Evolutionary conservation across 2,329 filamentous ascomycete genomes (phyloP), one percentile per base, ranked within the genome.

Genomic region (Pseudogymnoascus sp.): DNA sequence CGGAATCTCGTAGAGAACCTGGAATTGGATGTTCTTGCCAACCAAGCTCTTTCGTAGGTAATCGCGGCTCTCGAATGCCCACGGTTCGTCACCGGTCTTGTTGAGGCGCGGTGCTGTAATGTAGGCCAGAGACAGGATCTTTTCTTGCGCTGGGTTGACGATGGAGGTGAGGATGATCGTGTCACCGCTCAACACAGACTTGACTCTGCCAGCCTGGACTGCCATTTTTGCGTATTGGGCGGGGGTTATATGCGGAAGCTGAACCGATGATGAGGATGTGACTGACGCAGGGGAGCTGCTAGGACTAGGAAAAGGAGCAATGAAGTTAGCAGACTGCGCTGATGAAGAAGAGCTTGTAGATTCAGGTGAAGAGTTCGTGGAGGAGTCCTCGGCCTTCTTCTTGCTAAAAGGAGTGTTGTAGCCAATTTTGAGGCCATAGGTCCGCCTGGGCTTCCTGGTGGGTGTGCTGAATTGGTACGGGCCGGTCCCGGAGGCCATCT

Each of bases 31-130:
- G 28, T 88, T 84, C 77, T 96, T 96, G 73, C 93, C 93, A 63
- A 97, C 89, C 42, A 89, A 83, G 61, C 93, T 81, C 69, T 89
- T 87, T 72, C 95, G 89, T 66, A 99, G 84, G 75, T 90, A 95
- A 77, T 99, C 95, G 73, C 95, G 91, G 65, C 95, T 96, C 77
- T 95, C 89, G 77, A 97, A 99, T 64, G 91, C 92, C 73, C 89
- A 96, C 38, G 89, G 87, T 83, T 97, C 93, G 72, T 97, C 93
- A 64, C 90, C 92, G 70, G 97, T 93, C 76, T 91, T 88, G 78
- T 84, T 88, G 75, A 97, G 75, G 73, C 93, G 88, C 3, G 95
- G 95, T 60, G 93, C 92, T 64, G 88, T 89, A 69, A 97, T 92
- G 78, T 92, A 97, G 71, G 95, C 95, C 68, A 99, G 82, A 73